These are phyloP conservation scores for Aurantiochytrium sp. DNA, from an alignment of 108 stramenopile genomes.

Conservation along the genomic window DNA sequence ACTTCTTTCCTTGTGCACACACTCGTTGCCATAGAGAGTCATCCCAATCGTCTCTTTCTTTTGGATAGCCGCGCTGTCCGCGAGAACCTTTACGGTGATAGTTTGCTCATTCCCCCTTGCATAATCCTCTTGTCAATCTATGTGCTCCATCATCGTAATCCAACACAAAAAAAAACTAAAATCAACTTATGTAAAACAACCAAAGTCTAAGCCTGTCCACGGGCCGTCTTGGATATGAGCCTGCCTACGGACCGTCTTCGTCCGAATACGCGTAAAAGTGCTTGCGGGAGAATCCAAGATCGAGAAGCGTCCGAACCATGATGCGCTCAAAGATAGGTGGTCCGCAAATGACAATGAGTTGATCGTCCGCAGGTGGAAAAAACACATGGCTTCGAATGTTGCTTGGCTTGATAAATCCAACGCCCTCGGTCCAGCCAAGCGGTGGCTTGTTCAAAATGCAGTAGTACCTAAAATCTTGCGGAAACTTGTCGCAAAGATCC, in stretches of 20 bases:
- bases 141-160: too few species aligned
- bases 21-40: too few species aligned
- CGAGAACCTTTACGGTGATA: too few species aligned
- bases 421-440: constrained; percentile 51
- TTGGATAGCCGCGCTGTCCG: too few species aligned
- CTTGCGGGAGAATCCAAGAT: constrained; percentile 26
- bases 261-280: constrained; percentile 36
- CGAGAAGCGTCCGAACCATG: constrained; percentile 29
- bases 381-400: constrained; percentile 28
- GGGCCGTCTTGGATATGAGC: not conserved
- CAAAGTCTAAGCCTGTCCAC: not conserved
- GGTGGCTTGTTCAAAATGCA: constrained; percentile 43
- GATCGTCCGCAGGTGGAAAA: constrained; percentile 25
- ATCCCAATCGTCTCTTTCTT: too few species aligned
- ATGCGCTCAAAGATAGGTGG: constrained; percentile 46
- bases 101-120: too few species aligned
- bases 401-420: constrained; percentile 40
- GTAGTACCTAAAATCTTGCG: constrained; percentile 34
- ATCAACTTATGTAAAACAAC: not conserved
- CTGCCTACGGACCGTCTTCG: not conserved
- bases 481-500: constrained; percentile 21
- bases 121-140: too few species aligned
- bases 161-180: not conserved
- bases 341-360: constrained; percentile 47
- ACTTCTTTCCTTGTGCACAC: too few species aligned